Evolutionary conservation across 192 early-diverging fungal genomes (phyloP), one percentile per base, ranked within the genome.

Genomic region (Coemansia sp.): DNA sequence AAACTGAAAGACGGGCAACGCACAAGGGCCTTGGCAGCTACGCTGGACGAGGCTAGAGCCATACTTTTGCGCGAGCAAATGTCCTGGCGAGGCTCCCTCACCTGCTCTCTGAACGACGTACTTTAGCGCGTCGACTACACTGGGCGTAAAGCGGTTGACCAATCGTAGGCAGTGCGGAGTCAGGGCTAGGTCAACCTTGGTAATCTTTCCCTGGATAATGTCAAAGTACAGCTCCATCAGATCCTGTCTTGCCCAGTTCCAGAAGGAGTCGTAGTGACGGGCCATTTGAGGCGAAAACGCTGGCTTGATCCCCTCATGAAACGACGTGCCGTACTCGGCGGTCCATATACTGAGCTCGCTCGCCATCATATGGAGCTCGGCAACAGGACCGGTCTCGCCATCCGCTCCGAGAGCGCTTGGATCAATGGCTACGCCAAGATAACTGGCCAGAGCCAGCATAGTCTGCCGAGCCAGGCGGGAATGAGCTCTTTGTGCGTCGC

Each of bases 211-310:
- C 80, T 93, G 97, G 76, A 98, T 87, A 62, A 96, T 92, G 83
- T 95, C 96, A 78, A 94, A 98, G 81, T 93, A 95, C 68, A 98
- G 85, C 16, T 97, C 79, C 53, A 70, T 76, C 65, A 49, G 69
- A 52, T 65, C 84, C 27, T 69, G 66, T 67, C 68, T 79, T 40
- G 95, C 88, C 96, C 96, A 98, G 87, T 98, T 98, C 96, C 96
- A 98, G 89, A 91, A 90, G 33, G 96, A 98, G 70, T 96, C 94
- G 74, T 94, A 96, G n/a, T 72, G 82, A 36, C 96, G 92, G 33
- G 90, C 94, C 87, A 94, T 98, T 68, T 87, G 87, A 31, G 84
- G 76, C 62, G 86, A 88, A 84, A 98, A 98, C 12, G 85, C 52
- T 8, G 93, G 93, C 46, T 85, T 87, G 83, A 97, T 95, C 40